Base-by-base conservation (phyloP, 1,284 basidiomycete species). In the Retiboletus flavoniger region DNA sequence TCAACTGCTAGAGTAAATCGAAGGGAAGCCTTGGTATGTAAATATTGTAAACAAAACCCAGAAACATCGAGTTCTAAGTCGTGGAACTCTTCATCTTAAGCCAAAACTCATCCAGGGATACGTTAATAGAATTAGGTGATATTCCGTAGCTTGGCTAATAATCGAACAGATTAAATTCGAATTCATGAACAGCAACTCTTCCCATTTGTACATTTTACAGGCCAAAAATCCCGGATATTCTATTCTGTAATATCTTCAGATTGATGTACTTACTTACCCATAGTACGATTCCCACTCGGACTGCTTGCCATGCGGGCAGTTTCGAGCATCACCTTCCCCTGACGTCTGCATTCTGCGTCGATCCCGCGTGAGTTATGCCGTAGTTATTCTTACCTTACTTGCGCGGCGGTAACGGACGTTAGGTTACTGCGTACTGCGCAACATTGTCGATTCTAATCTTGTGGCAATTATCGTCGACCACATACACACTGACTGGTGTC, bases 301-400 rank as follows among this genome's bases (percentile, higher is more conserved):
- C n/a, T 7, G 21, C n/a, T 55, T 32, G 36, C 31, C 14, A 11
- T 38, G 53, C 26, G 29, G 34, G 24, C 34, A 26, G 36, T 26
- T 6, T 14, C 26, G n/a, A 43, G n/a, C 21, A 43, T 13, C 2
- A 43, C 28, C 26, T 26, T 43, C 19, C 14, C 47, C 16, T 36
- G 24, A 32, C 38, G 39, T 41, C 21, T 14, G 16, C 32, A n/a
- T 46, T 40, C 36, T 13, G 19, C 19, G 53, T 51, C 58, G 51
- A 59, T 53, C 49, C 52, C 40, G 41, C 43, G 48, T 48, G 38
- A 14, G 53, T 53, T 41, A 19, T 14, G n/a, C 28, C 38, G 9
- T 44, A 2, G 19, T 21, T 47, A 48, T 56, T 47, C 41, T 53
- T 43, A 31, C 51, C 16, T 38, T n/a, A 19, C 19, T 16, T 43